Conservation (phyloP, 2,329 filamentous ascomycete genomes). For the Ambrosiella cleistominuta region DNA sequence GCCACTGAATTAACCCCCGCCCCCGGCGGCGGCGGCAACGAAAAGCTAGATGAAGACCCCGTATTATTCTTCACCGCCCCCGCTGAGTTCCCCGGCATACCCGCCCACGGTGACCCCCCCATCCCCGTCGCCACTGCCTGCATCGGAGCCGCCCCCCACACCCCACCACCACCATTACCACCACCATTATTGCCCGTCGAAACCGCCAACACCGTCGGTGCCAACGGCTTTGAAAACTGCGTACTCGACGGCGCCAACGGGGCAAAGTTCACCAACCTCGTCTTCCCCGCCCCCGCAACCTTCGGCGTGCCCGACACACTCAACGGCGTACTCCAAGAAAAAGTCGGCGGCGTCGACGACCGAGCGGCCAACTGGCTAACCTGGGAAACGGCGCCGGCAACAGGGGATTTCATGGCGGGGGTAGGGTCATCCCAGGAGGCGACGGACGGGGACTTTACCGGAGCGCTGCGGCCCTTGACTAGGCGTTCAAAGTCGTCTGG, state of each 20-base stretch:
- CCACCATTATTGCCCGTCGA: conserved; percentile 5
- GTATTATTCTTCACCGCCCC: not conserved
- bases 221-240: conserved; percentile 43
- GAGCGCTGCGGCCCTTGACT: conserved; percentile 49
- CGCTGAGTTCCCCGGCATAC: conserved; percentile 14
- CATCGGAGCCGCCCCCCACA: conserved; percentile 13
- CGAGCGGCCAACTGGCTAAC: not conserved
- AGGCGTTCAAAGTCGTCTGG: conserved; percentile 74
- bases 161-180: conserved; percentile 14
- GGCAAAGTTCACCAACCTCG: conserved; percentile 36
- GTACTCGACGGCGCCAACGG: conserved; percentile 40
- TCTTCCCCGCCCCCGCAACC: conserved; percentile 24
- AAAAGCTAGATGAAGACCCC: conserved; percentile 13
- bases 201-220: conserved; percentile 23
- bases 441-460: conserved; percentile 20
- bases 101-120: conserved; percentile 15
- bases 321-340: conserved; percentile 47
- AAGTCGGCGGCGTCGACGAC: conserved; percentile 24
- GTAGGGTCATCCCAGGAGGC: conserved; percentile 33
- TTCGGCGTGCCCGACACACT: conserved; percentile 20
- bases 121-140: not conserved
- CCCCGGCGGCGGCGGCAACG: conserved; percentile 10
- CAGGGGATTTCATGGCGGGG: not conserved
- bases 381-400: conserved; percentile 18
- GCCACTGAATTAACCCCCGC: not conserved